Conservation (phyloP, 345 rosid genomes). For the Gossypium herbaceum region DNA sequence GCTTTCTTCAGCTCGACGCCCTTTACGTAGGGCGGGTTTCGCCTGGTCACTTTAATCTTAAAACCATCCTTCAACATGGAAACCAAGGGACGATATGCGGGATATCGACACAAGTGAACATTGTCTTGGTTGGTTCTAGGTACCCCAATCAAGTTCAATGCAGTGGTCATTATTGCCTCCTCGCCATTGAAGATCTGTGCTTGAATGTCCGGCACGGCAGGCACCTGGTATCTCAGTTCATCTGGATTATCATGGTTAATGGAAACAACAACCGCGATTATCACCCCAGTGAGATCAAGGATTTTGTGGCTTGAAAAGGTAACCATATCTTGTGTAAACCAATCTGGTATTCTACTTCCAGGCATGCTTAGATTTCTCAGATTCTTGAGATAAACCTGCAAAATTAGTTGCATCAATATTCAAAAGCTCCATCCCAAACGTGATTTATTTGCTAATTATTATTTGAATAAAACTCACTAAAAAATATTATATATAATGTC, state of each 20-base stretch:
- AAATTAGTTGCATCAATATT: background rate
- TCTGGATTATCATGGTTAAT: conserved; percentile 23
- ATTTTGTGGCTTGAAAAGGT: conserved; percentile 35
- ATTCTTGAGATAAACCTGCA: conserved; percentile 44
- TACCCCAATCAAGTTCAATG: conserved; percentile 41
- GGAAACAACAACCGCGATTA: conserved; percentile 49
- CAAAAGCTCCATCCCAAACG: too few species aligned
- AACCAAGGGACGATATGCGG: conserved; percentile 32
- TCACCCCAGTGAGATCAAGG: conserved; percentile 36
- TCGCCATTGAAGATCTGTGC: conserved; percentile 34
- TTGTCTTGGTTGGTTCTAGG: conserved; percentile 43
- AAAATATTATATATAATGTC: too few species aligned
- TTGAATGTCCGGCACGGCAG: conserved; percentile 34
- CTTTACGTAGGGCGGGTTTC: conserved; percentile 18
- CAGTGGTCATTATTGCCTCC: background rate
- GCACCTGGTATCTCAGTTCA: conserved; percentile 28
- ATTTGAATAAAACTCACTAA: too few species aligned
- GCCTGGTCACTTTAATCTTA: conserved; percentile 26
- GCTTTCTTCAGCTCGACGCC: conserved; percentile 38
- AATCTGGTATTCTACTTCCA: conserved; percentile 50
- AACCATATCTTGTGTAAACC: conserved; percentile 41
- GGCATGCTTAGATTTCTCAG: conserved; percentile 47
- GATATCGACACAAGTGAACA: conserved; percentile 48
- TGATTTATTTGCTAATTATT: too few species aligned
- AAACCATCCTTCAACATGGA: conserved; percentile 30